Conservation (phyloP, 306 rosid species). For the Canavalia ensiformis region DNA sequence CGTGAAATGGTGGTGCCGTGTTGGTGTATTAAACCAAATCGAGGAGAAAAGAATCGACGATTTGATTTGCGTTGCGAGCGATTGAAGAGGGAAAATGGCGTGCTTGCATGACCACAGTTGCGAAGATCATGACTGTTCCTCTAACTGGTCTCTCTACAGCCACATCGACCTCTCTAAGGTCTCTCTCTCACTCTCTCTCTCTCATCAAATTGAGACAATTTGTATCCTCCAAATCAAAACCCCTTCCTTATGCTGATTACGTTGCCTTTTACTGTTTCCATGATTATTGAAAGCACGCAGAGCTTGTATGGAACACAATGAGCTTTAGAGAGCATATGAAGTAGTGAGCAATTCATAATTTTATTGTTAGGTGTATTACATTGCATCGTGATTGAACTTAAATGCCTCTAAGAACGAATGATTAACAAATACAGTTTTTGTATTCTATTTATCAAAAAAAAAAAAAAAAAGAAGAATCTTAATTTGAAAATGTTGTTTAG, state of each 20-base stretch:
- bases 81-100: conserved; percentile 66
- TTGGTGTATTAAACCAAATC: neutral
- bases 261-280: neutral
- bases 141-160: conserved; percentile 91
- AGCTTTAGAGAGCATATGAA: neutral
- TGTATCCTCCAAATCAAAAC: too few species aligned
- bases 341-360: neutral
- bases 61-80: neutral
- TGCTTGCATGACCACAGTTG: conserved; percentile 94
- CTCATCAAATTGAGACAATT: neutral
- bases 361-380: neutral
- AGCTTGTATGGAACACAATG: neutral
- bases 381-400: neutral
- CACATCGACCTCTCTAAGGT: conserved; percentile 93
- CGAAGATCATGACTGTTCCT: conserved; percentile 94
- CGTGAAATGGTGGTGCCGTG: neutral
- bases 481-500: conserved; percentile 49
- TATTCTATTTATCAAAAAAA: neutral
- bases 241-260: neutral
- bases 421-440: neutral
- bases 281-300: neutral
- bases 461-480: neutral
- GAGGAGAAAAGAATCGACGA: conserved; percentile 12
- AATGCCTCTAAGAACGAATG: neutral
- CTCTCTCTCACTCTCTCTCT: neutral